Base-by-base conservation (phyloP, 2,329 filamentous ascomycete genomes). In the Talaromyces sp. region DNA sequence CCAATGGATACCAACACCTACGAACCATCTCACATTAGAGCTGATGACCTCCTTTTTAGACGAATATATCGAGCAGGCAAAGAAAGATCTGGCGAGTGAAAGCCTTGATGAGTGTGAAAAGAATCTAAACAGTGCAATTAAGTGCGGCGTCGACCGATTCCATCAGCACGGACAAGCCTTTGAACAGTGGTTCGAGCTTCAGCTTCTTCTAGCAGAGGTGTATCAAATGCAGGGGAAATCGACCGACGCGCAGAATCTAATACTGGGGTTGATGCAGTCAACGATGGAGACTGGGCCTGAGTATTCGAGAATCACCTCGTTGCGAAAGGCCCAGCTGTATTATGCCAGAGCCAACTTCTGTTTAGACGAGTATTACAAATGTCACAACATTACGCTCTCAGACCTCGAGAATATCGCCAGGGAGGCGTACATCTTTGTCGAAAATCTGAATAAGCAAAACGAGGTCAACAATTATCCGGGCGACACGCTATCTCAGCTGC, bases 141-240 rank as follows among this genome's bases (percentile, higher is more conserved):
- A 62, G n/a, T 41, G 26, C 14, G 60, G 60, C 14, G 35, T 46
- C 13, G 24, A 31, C n/a, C 58, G 56, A 13, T 58, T 54, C 49
- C 24, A 54, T 4, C n/a, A 57, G 29, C 21, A 61, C 17, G 26
- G 46, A 35, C 46, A 58, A 24, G 59, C 32, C 31, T 58, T 61
- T 43, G 32, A 61, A 32, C 49, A 61, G 27, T 58, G 59, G 55
- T 61, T 61, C 51, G 59, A 61, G 8, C 35, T 61, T 21, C 46
- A 61, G 29, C 21, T 61, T 21, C 19, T 19, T 10, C 55, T 61
- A 17, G 59, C 59, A n/a, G 49, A 61, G 55, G 55, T 58, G 10
- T 41, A 55, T n/a, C 54, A 55, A 26, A 41, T 9, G 32, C 31
- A 55, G 9, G 31, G 35, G n/a, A 41, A 41, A n/a, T 5, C 19